These are phyloP conservation scores for Solioccasus polychromus DNA, from an alignment of 768 basidiomycete species.

Conservation along the genomic window DNA sequence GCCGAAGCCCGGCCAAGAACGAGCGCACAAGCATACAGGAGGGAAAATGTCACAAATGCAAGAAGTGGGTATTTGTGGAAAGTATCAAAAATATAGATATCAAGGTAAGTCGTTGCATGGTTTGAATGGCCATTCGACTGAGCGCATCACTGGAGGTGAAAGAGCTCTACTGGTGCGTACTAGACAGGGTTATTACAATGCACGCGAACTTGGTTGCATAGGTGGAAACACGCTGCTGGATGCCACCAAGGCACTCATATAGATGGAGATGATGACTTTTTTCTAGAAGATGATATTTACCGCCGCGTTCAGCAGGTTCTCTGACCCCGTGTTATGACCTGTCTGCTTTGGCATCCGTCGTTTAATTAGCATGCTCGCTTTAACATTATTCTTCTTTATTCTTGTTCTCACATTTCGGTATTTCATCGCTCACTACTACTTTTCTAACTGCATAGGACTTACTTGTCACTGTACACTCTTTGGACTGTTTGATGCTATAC, in stretches of 20 bases:
- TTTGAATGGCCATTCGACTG: not conserved
- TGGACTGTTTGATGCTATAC: too few relatives aligned
- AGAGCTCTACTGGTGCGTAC: slow-evolving; percentile 72
- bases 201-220: slow-evolving; percentile 23
- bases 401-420: not conserved
- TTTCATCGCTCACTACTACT: slow-evolving; percentile 13
- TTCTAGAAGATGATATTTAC: slow-evolving; percentile 50
- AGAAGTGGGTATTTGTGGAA: slow-evolving; percentile 68
- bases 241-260: slow-evolving; percentile 65
- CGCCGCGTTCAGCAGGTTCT: slow-evolving; percentile 17
- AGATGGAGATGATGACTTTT: slow-evolving; percentile 56
- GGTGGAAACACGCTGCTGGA: slow-evolving; percentile 82
- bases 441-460: slow-evolving; percentile 8
- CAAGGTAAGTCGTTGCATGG: slow-evolving; percentile 45
- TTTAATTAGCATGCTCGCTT: not conserved
- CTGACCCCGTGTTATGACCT: not conserved
- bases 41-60: slow-evolving; percentile 78
- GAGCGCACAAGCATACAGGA: slow-evolving; percentile 60
- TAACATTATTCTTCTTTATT: slow-evolving; percentile 13
- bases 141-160: slow-evolving; percentile 48
- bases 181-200: not conserved
- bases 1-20: slow-evolving; percentile 50
- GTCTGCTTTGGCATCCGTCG: too few relatives aligned
- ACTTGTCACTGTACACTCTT: too few relatives aligned
- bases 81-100: slow-evolving; percentile 71